Evolutionary conservation across 2,329 filamentous ascomycete species (phyloP).

Genomic region (Ceratocystis papillata): DNA sequence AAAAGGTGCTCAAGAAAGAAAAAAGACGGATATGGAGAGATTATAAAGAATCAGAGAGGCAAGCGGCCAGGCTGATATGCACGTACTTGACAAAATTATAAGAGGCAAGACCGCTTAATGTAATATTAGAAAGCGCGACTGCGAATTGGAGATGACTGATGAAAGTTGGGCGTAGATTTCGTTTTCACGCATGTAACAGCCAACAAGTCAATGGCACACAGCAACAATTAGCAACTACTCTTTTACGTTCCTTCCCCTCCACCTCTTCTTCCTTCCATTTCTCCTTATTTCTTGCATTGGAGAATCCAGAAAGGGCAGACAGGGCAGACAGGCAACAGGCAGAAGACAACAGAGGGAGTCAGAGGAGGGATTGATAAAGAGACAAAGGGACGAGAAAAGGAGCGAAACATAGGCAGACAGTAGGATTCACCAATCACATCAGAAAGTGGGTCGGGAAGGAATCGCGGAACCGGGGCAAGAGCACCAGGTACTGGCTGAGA

Average conservation of each 20-base stretch:
- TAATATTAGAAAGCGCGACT: neutral
- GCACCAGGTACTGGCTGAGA: neutral
- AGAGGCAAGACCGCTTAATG: neutral
- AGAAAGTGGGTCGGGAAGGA: neutral
- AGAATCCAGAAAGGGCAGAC: neutral
- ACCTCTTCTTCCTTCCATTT: neutral
- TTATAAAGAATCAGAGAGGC: neutral
- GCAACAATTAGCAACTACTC: neutral
- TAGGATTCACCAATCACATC: no score
- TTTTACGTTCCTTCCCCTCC: neutral
- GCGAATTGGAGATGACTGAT: neutral
- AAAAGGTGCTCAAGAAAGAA: neutral
- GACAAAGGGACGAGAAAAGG: neutral
- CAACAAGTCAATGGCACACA: neutral
- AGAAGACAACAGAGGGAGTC: neutral
- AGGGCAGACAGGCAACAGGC: neutral
- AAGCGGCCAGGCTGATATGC: constrained; percentile 4
- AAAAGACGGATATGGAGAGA: neutral
- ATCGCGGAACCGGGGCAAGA: neutral
- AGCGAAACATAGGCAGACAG: neutral
- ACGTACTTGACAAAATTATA: neutral
- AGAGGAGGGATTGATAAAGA: neutral
- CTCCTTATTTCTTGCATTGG: neutral
- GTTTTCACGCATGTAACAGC: neutral
- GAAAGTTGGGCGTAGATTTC: neutral